Base-by-base conservation (phyloP, 1,284 basidiomycete species). In the Pascua guehoae region DNA sequence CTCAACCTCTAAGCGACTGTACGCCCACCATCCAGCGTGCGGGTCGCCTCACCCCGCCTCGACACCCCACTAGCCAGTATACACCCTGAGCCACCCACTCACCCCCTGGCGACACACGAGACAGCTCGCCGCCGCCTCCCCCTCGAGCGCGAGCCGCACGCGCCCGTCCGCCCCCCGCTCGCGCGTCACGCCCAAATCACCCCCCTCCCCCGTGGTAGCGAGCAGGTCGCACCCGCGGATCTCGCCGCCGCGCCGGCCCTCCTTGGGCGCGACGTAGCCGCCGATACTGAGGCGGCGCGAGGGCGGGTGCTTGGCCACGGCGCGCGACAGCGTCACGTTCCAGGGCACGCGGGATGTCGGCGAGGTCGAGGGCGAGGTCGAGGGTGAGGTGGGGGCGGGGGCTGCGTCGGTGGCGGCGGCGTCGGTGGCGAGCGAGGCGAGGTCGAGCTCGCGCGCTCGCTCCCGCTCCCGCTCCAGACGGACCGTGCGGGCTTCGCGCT, bases 291-390 rank as follows among this genome's bases (percentile, higher is more conserved):
- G 54, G n/a, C 56, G 47, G 2, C 66, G 52, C 2, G 66, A 56
- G 48, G 60, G 57, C 3, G 68, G 62, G 43, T 67, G 60, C 52
- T 58, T 59, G 18, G 63, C 62, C 17, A 65, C 66, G 0, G 71
- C 71, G 32, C 64, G 61, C 8, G 57, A 46, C 11, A 73, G 57
- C 5, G 65, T 51, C 1, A 57, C 47, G 47, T 67, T 66, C 63
- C 58, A 73, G 8, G 68, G 62, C 5, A 53, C 47, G 4, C 18
- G 58, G 39, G 43, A 47, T 41, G 53, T n/a, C 24, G 24, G 24
- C 4, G 24, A 32, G 4, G 24, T 32, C 24, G 24, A 32, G 4
- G 24, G 24, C 7, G 24, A 32, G 7, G 24, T 4, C 4, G 24
- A 32, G 24, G 24, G 24, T 3, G 24, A 32, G 24, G n/a, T n/a